Evolutionary conservation across 495 filamentous ascomycete species (phyloP).

Genomic region (Clavariopsis aquatica): DNA sequence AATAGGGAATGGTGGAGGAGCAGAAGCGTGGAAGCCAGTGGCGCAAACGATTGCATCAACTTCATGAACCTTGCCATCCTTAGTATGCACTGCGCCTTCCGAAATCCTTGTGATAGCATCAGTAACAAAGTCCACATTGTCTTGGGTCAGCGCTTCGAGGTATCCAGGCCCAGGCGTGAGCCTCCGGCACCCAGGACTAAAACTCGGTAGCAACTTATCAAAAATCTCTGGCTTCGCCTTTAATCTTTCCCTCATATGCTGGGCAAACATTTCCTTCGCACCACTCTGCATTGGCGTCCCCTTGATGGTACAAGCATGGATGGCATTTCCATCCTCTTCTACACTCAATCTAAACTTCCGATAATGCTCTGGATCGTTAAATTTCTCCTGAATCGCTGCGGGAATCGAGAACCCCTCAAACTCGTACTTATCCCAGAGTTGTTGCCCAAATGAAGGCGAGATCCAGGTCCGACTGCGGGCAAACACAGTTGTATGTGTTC

Average conservation of each 20-base stretch:
- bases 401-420: constrained; percentile 28
- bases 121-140: constrained; percentile 42
- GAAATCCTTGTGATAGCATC: constrained; percentile 37
- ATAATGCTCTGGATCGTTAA: constrained; percentile 36
- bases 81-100: constrained; percentile 36
- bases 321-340: constrained; percentile 43
- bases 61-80: constrained; percentile 40
- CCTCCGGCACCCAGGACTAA: constrained; percentile 43
- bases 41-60: constrained; percentile 45
- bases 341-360: constrained; percentile 42
- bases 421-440: constrained; percentile 36
- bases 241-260: constrained; percentile 41
- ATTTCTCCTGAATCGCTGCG: constrained; percentile 12
- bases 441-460: constrained; percentile 38
- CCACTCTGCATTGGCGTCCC: constrained; percentile 38
- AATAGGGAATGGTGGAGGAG: constrained; percentile 43
- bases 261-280: constrained; percentile 38
- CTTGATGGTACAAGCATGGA: constrained; percentile 42
- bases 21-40: constrained; percentile 44
- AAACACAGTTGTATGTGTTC: constrained; percentile 39
- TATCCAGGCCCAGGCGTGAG: constrained; percentile 46
- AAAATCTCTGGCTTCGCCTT: constrained; percentile 39
- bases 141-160: constrained; percentile 43
- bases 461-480: constrained; percentile 45
- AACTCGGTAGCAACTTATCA: constrained; percentile 40